Percentiles rank a stretch among this genome's conserved stretches.
These are phyloP conservation scores for Annulohypoxylon bovei DNA, from an alignment of 495 filamentous ascomycete species.

Conservation along the genomic window DNA sequence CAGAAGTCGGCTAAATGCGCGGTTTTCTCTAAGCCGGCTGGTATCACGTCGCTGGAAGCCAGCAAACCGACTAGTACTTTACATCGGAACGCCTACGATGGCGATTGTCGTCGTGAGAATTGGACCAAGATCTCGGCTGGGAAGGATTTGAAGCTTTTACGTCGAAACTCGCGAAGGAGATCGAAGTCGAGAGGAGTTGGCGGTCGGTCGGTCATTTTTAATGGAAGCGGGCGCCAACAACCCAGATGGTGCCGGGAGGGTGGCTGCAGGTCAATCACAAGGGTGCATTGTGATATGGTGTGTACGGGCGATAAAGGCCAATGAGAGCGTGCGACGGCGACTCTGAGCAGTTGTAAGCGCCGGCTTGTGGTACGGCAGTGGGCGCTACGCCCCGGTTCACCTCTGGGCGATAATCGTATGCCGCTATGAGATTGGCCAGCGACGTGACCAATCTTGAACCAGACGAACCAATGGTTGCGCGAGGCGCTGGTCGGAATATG, in stretches of 20 bases:
- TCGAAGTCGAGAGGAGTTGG: slow-evolving; percentile 40
- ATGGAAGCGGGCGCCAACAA: slow-evolving; percentile 33
- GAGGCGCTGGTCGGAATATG: slow-evolving; percentile 32
- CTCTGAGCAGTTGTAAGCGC: slow-evolving; percentile 44
- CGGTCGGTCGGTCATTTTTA: slow-evolving; percentile 46
- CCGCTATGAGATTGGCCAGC: slow-evolving; percentile 39
- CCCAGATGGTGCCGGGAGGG: slow-evolving; percentile 29
- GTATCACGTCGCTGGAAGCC: slow-evolving; percentile 37
- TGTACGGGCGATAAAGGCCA: slow-evolving; percentile 37
- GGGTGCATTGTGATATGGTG: slow-evolving; percentile 42
- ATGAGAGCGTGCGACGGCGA: slow-evolving; percentile 38
- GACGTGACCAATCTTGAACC: slow-evolving; percentile 8
- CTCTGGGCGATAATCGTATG: slow-evolving; percentile 27
- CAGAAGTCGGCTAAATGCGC: slow-evolving; percentile 34
- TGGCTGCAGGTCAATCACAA: slow-evolving; percentile 47
- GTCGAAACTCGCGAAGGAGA: slow-evolving; percentile 36
- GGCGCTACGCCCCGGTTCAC: slow-evolving; percentile 40
- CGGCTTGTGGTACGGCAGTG: slow-evolving; percentile 40
- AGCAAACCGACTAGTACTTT: slow-evolving; percentile 33
- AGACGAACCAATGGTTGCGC: slow-evolving; percentile 29
- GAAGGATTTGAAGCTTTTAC: slow-evolving; percentile 8
- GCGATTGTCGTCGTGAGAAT: slow-evolving; percentile 28
- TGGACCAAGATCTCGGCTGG: neutral
- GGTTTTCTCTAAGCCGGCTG: slow-evolving; percentile 26
- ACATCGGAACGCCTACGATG: slow-evolving; percentile 41